Evolutionary conservation across 768 basidiomycete species (phyloP).

Genomic region (Leccinum ochraceum): DNA sequence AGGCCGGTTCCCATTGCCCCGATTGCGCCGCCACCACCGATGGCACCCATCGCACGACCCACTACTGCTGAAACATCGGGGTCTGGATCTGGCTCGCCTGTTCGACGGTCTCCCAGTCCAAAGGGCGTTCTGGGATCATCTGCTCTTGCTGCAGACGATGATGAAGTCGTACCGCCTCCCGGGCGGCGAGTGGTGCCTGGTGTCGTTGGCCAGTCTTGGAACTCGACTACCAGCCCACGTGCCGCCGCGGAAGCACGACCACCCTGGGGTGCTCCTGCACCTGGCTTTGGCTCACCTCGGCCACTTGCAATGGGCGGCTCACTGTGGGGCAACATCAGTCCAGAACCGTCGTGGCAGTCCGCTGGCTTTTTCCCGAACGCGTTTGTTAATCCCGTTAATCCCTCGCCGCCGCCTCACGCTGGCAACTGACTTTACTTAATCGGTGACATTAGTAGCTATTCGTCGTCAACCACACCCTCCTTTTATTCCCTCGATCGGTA

Average conservation of each 20-base stretch:
- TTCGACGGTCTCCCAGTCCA: slow-evolving; percentile 50
- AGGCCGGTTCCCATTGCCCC: slow-evolving; percentile 38
- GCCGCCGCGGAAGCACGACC: slow-evolving; percentile 41
- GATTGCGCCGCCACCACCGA: slow-evolving; percentile 54
- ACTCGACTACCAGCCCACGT: slow-evolving; percentile 45
- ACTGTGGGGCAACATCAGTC: slow-evolving; percentile 44
- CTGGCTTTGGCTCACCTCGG: slow-evolving; percentile 37
- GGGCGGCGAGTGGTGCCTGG: slow-evolving; percentile 43
- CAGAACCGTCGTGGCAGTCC: slow-evolving; percentile 52
- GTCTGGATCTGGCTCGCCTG: slow-evolving; percentile 63
- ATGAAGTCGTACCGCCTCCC: slow-evolving; percentile 66
- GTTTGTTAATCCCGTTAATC: slow-evolving; percentile 48
- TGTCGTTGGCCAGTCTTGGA: slow-evolving; percentile 52
- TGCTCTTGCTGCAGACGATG: slow-evolving; percentile 76
- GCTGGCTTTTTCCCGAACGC: slow-evolving; percentile 47
- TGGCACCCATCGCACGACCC: slow-evolving; percentile 62
- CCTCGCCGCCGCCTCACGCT: slow-evolving; percentile 48
- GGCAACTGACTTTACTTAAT: slow-evolving; percentile 32
- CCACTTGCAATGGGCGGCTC: slow-evolving; percentile 37
- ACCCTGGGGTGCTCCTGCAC: slow-evolving; percentile 48
- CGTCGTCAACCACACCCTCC: neutral
- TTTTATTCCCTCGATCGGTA: neutral
- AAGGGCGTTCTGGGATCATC: slow-evolving; percentile 77
- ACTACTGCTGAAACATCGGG: slow-evolving; percentile 41
- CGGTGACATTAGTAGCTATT: slow-evolving; percentile 17